Evolutionary conservation across 352 stramenopile genomes (phyloP).

Genomic region (Ophiocytium majus): DNA sequence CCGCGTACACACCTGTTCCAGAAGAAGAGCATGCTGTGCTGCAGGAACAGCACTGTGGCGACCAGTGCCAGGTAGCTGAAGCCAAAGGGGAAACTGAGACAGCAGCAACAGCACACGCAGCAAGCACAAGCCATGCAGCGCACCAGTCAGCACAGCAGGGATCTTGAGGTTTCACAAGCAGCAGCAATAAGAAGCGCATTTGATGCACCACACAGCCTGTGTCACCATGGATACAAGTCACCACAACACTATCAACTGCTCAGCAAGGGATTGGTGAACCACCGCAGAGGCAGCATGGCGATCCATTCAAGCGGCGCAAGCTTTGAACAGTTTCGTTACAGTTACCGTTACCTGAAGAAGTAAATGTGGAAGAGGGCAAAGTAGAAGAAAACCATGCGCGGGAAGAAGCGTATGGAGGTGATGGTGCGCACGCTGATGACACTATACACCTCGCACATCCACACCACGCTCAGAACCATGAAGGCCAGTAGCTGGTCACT

Average conservation of each 20-base stretch:
- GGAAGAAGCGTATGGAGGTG: constrained; percentile 54
- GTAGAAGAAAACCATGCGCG: constrained; percentile 77
- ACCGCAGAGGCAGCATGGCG: too few species aligned
- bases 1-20: constrained; percentile 64
- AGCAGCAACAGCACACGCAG: too few species aligned
- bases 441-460: constrained; percentile 80
- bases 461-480: constrained; percentile 78
- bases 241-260: too few species aligned
- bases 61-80: constrained; percentile 83
- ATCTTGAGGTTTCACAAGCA: too few species aligned
- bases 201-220: too few species aligned
- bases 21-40: constrained; percentile 73
- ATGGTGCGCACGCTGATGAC: constrained; percentile 66
- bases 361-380: constrained; percentile 92
- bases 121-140: too few species aligned
- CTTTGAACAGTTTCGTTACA: neutral
- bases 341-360: constrained; percentile 67
- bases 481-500: constrained; percentile 81
- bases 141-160: too few species aligned
- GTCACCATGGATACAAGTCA: too few species aligned
- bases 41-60: constrained; percentile 65
- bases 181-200: too few species aligned
- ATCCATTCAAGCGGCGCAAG: too few species aligned
- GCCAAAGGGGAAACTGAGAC: constrained; percentile 79
- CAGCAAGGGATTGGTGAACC: too few species aligned